Percentiles rank a stretch among this genome's conserved stretches.
Evolutionary conservation across 495 filamentous ascomycete genomes (phyloP).

Genomic region (Aspergillus nanangensis): DNA sequence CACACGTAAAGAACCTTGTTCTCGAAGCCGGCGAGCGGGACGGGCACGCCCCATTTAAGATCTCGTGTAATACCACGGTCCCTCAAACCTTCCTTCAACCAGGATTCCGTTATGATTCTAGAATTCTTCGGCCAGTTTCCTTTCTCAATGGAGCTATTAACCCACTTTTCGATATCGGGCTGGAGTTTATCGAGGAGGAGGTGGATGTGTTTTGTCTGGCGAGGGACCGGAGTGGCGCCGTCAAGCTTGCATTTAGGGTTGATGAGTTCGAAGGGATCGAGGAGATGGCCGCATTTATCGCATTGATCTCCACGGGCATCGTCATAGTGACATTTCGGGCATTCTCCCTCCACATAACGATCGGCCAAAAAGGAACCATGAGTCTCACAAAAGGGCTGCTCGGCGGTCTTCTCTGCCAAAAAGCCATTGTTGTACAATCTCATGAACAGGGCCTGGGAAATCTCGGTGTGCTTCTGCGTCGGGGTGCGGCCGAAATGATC

Average conservation of each 20-base stretch:
- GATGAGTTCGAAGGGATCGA: constrained; percentile 67
- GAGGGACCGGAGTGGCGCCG: constrained; percentile 66
- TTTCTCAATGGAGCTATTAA: constrained; percentile 50
- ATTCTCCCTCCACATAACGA: constrained; percentile 89
- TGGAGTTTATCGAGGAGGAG: constrained; percentile 76
- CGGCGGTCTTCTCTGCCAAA: constrained; percentile 69
- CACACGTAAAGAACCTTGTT: constrained; percentile 94
- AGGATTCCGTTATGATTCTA: constrained; percentile 63
- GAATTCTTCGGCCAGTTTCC: constrained; percentile 78
- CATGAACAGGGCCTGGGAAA: constrained; percentile 81
- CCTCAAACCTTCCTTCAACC: constrained; percentile 79
- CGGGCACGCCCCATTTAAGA: constrained; percentile 80
- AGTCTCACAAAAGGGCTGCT: constrained; percentile 81
- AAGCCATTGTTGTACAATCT: constrained; percentile 76
- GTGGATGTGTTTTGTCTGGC: constrained; percentile 71
- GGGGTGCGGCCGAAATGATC: constrained; percentile 84
- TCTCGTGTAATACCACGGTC: constrained; percentile 88
- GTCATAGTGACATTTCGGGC: constrained; percentile 71
- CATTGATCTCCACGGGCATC: constrained; percentile 86
- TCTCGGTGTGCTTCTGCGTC: constrained; percentile 75
- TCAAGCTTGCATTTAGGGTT: constrained; percentile 74
- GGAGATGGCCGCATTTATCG: constrained; percentile 76
- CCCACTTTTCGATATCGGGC: constrained; percentile 67
- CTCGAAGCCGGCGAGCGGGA: constrained; percentile 61
- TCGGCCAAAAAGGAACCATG: constrained; percentile 87